phyloP scores from a whole-genome alignment of 2,329 filamentous ascomycete genomes.

The Harringtonia aguacate region DNA sequence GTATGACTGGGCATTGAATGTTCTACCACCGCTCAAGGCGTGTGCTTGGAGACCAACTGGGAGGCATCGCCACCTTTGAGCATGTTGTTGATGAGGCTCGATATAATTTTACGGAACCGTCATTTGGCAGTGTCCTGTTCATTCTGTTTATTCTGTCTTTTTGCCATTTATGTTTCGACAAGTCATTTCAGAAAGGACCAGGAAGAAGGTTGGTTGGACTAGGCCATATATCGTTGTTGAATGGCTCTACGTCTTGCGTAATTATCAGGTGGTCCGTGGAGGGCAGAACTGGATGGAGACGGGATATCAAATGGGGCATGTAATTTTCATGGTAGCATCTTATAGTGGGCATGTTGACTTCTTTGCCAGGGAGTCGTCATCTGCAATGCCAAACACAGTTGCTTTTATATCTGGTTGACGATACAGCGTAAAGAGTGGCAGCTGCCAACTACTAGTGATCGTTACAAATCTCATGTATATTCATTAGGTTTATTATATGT shows the following conservation, averaged over 20 bases:
- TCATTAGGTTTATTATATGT: no score
- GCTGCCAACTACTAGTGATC: no score
- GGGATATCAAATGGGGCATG: no score
- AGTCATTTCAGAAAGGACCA: not conserved
- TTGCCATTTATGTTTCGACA: slow-evolving; percentile 1
- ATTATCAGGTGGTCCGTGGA: not conserved
- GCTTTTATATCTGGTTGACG: no score
- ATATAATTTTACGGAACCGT: not conserved
- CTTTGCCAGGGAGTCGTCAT: no score
- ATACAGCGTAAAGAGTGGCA: no score
- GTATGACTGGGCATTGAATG: not conserved
- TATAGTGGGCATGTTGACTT: no score
- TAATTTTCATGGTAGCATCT: no score
- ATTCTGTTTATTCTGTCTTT: not conserved
- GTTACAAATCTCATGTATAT: no score
- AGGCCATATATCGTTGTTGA: not conserved
- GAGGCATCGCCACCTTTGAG: no score
- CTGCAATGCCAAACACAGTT: no score
- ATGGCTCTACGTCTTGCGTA: slow-evolving; percentile 2
- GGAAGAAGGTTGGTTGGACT: not conserved
- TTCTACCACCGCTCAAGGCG: not conserved
- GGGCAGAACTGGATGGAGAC: not conserved
- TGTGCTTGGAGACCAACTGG: not conserved
- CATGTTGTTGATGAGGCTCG: not conserved
- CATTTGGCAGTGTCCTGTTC: no score